Conservation (phyloP, 2,329 filamentous ascomycete genomes). For the Xylariaceae sp. region DNA sequence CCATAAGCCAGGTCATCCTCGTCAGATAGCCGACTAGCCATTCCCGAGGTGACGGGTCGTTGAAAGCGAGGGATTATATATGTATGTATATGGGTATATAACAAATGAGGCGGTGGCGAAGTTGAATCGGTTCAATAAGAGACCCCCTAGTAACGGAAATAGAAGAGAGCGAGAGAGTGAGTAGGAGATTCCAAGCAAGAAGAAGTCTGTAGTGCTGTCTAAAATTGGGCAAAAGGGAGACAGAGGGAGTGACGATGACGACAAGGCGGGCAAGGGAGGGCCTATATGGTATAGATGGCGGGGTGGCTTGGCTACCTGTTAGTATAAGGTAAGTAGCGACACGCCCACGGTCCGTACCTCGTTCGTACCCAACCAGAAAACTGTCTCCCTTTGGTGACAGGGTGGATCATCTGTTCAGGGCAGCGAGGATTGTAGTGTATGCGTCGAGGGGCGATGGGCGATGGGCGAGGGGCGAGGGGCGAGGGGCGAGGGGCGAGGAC, state of each 20-base stretch:
- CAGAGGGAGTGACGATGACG: conserved; percentile 7
- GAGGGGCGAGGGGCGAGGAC: too few species aligned
- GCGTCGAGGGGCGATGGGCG: too few species aligned
- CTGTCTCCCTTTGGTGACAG: too few species aligned
- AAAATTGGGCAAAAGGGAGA: too few species aligned
- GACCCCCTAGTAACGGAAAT: not conserved
- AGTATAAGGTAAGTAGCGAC: not conserved
- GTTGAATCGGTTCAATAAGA: not conserved
- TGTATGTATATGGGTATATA: not conserved
- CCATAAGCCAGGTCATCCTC: conserved; percentile 35
- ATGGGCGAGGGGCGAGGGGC: too few species aligned
- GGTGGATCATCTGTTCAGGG: too few species aligned
- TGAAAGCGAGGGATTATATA: not conserved
- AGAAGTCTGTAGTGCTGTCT: not conserved
- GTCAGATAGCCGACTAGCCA: conserved; percentile 20
- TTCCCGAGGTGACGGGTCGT: not conserved
- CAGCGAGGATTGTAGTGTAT: too few species aligned
- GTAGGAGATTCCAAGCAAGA: not conserved
- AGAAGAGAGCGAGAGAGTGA: not conserved
- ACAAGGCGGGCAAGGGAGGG: conserved; percentile 13
- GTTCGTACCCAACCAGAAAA: conserved; percentile 1
- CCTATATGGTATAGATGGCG: not conserved
- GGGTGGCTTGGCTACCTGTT: not conserved
- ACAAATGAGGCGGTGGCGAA: not conserved
- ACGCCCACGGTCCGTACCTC: not conserved